Conservation (phyloP, 164 flowering plant genomes). For the Magnolia sinica region DNA sequence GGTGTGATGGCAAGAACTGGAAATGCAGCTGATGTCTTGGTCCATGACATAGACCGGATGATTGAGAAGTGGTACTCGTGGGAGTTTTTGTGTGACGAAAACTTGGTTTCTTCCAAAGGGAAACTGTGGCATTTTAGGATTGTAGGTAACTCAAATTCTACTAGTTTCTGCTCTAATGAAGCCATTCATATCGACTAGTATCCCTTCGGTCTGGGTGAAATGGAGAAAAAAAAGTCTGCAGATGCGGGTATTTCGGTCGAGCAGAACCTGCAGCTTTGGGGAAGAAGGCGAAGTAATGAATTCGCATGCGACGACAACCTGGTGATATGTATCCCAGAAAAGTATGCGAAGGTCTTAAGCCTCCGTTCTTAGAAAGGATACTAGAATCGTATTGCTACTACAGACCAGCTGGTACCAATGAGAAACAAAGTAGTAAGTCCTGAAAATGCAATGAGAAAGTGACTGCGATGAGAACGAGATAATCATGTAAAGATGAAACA, state of each 20-base stretch:
- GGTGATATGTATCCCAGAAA: too few species aligned
- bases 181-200: conserved; percentile 20
- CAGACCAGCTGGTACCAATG: too few species aligned
- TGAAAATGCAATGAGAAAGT: too few species aligned
- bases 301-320: too few species aligned
- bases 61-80: conserved; percentile 92
- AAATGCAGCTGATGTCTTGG: conserved; percentile 54
- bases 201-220: background rate
- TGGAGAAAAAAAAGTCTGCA: background rate
- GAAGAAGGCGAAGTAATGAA: too few species aligned
- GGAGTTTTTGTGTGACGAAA: conserved; percentile 86
- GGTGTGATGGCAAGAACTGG: conserved; percentile 62
- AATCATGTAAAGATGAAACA: too few species aligned
- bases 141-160: conserved; percentile 30
- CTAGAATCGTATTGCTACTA: too few species aligned
- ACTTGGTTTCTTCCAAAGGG: conserved; percentile 77
- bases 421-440: too few species aligned
- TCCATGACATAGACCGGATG: conserved; percentile 72
- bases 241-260: background rate
- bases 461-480: too few species aligned
- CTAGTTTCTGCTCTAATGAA: conserved; percentile 48
- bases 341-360: too few species aligned
- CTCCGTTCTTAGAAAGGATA: too few species aligned
- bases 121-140: conserved; percentile 79
- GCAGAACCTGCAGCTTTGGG: too few species aligned